Evolutionary conservation across 2,329 filamentous ascomycete species (phyloP).

Genomic region (Sarocladium strictum): DNA sequence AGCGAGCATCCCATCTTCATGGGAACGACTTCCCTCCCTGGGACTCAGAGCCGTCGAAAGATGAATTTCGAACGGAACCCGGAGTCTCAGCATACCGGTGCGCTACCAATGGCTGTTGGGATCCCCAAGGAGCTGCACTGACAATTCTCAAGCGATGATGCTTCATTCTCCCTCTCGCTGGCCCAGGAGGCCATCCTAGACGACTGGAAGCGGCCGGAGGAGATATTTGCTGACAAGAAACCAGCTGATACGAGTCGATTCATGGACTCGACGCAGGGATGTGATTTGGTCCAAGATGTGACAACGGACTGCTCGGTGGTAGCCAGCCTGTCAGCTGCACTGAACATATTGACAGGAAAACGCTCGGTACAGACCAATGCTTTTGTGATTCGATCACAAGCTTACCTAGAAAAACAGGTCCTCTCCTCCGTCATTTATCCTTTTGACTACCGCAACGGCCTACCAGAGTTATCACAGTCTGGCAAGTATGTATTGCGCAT

Average conservation of each 20-base stretch:
- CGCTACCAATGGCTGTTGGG: neutral
- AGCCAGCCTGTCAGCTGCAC: conserved; percentile 82
- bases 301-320: conserved; percentile 97
- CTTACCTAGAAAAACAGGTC: conserved; percentile 43
- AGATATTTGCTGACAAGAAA: conserved; percentile 44
- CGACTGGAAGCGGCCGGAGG: conserved; percentile 72
- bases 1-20: conserved; percentile 73
- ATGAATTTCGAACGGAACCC: conserved; percentile 53
- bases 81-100: conserved; percentile 57
- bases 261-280: conserved; percentile 52
- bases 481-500: conserved; percentile 91
- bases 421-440: conserved; percentile 71
- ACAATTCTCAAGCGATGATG: conserved; percentile 51
- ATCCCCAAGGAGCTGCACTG: neutral
- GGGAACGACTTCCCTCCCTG: conserved; percentile 82
- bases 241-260: conserved; percentile 30
- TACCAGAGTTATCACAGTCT: conserved; percentile 62
- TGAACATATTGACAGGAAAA: conserved; percentile 62
- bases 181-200: conserved; percentile 71
- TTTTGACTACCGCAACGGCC: conserved; percentile 51
- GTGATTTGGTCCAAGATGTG: conserved; percentile 90
- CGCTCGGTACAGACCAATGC: conserved; percentile 47
- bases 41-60: conserved; percentile 54
- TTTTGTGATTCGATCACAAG: neutral
- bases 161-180: conserved; percentile 65